Percentiles rank a stretch among this genome's conserved stretches.
Conservation (phyloP, 129 eudicot species). For the Centrapalus pauciflorus region DNA sequence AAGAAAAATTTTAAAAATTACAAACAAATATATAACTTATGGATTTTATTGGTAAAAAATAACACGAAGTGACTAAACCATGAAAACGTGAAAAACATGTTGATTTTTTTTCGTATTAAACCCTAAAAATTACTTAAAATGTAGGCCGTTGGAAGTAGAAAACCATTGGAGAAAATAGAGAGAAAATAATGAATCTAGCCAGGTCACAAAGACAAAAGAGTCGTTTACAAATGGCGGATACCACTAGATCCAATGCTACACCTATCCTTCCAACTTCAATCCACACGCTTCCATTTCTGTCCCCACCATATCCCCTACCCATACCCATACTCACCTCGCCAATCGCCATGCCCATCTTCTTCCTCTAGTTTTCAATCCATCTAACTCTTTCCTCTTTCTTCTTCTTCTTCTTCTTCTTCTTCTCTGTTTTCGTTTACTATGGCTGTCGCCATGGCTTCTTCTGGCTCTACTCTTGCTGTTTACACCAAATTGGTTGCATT, state of each 20-base stretch:
- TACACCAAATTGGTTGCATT: conserved; percentile 37
- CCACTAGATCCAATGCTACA: conserved; percentile 28
- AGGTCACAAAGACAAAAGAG: conserved; percentile 18
- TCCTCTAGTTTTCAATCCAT: conserved; percentile 18
- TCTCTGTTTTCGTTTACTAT: conserved; percentile 9
- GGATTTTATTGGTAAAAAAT: no score
- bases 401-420: not conserved
- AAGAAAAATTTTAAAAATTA: no score
- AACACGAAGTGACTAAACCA: no score
- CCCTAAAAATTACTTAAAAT: no score
- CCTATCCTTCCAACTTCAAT: conserved; percentile 19
- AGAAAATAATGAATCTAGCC: not conserved
- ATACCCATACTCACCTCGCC: conserved; percentile 16
- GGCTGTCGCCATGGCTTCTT: conserved; percentile 84
- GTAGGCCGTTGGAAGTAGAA: no score
- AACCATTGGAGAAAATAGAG: no score
- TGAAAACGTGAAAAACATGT: no score
- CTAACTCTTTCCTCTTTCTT: not conserved
- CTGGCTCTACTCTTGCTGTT: conserved; percentile 42
- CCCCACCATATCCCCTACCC: conserved; percentile 34
- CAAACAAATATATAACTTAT: no score
- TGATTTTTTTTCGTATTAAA: not conserved
- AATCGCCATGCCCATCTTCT: conserved; percentile 20
- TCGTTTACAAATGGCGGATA: conserved; percentile 64
- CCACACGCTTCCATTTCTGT: conserved; percentile 21